These are phyloP conservation scores for Talaromyces albobiverticillius DNA, from an alignment of 2,329 filamentous ascomycete genomes.

Conservation along the genomic window DNA sequence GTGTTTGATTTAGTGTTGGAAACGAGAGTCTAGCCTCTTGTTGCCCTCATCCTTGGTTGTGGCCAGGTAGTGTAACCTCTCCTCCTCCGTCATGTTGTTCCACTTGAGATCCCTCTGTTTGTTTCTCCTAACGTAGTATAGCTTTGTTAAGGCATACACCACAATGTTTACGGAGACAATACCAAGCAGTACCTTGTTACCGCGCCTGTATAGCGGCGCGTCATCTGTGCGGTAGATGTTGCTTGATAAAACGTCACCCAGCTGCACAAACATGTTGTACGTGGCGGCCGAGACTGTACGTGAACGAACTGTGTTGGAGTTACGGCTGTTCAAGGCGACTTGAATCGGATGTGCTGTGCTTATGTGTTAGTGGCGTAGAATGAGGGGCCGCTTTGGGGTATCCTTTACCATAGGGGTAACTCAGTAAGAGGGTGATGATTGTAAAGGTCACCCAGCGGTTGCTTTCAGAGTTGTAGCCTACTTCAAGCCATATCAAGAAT, in stretches of 20 bases:
- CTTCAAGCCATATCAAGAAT: constrained; percentile 51
- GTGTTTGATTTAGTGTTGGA: constrained; percentile 26
- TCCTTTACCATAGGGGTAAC: constrained; percentile 47
- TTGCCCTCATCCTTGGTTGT: constrained; percentile 54
- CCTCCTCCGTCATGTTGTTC: constrained; percentile 44
- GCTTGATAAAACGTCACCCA: background rate
- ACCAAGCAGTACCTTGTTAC: constrained; percentile 50
- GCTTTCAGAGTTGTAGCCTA: constrained; percentile 42
- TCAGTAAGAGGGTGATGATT: constrained; percentile 51
- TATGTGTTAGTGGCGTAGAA: constrained; percentile 2
- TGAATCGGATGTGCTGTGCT: constrained; percentile 52
- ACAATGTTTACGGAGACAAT: constrained; percentile 50
- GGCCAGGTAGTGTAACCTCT: constrained; percentile 49
- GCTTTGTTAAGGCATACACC: constrained; percentile 41
- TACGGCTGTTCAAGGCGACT: constrained; percentile 38
- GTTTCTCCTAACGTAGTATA: constrained; percentile 28
- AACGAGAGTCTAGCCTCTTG: constrained; percentile 55
- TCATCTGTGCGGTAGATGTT: constrained; percentile 38
- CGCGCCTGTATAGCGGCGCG: constrained; percentile 51
- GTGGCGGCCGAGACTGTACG: constrained; percentile 35
- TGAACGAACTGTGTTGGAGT: constrained; percentile 37
- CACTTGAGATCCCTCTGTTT: constrained; percentile 39
- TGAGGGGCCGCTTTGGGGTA: background rate
- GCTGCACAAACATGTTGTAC: constrained; percentile 9
- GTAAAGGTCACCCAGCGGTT: constrained; percentile 53